Conservation (phyloP, 768 basidiomycete species). For the Suillus weaverae region DNA sequence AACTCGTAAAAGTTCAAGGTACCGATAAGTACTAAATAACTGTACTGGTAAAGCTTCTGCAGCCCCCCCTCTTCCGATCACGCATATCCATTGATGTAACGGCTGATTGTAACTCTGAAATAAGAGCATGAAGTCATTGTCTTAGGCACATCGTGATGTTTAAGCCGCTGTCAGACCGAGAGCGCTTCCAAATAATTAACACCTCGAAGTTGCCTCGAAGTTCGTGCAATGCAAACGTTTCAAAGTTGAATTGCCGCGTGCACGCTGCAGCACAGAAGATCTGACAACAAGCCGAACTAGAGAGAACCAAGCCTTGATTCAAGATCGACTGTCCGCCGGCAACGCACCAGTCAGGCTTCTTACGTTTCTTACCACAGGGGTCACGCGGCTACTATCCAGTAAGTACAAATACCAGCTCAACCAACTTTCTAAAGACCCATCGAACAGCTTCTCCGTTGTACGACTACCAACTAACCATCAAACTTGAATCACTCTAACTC, state of each 20-base stretch:
- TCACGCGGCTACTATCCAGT: neutral
- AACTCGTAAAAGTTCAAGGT: neutral
- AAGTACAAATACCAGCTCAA: constrained; percentile 14
- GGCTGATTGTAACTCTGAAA: constrained; percentile 2
- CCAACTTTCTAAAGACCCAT: neutral
- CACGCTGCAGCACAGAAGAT: constrained; percentile 2
- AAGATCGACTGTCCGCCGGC: neutral
- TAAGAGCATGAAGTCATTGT: neutral
- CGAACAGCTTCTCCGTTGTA: constrained; percentile 9
- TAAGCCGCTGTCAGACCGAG: neutral
- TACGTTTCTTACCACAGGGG: neutral
- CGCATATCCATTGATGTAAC: neutral
- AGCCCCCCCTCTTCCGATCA: neutral
- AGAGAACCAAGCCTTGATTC: neutral
- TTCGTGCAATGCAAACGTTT: neutral
- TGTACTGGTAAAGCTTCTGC: constrained; percentile 3
- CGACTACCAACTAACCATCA: constrained; percentile 13
- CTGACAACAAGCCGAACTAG: neutral
- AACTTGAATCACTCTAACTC: constrained; percentile 9
- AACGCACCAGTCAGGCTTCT: neutral
- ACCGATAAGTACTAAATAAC: neutral
- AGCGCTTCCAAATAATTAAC: constrained; percentile 4
- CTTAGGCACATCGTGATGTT: neutral
- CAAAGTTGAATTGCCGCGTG: neutral
- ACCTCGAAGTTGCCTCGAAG: neutral